A percentile compares a stretch with the other conserved stretches of the same genome.
phyloP scores from a whole-genome alignment of 2,329 filamentous ascomycete species.

The Xylaria sp. region DNA sequence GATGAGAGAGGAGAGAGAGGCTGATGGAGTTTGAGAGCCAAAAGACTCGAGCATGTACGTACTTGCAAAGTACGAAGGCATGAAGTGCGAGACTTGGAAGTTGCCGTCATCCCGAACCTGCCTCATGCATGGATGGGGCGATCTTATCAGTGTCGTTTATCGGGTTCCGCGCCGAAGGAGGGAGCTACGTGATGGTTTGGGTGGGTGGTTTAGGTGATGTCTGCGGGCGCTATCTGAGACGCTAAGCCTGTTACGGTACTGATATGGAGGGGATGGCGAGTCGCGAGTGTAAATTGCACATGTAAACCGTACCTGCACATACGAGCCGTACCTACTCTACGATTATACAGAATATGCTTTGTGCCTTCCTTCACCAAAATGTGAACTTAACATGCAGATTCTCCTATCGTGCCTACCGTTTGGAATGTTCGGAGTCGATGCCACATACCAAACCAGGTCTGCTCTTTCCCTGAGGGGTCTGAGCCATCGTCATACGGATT shows the following conservation, averaged over 20 bases:
- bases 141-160: slow-evolving; percentile 12
- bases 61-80: not conserved
- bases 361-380: not conserved
- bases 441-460: too few relatives aligned
- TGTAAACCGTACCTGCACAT: not conserved
- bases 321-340: not conserved
- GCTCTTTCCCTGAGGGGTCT: too few relatives aligned
- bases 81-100: not conserved
- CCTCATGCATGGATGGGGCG: slow-evolving; percentile 4
- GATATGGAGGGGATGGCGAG: not conserved
- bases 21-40: too few relatives aligned
- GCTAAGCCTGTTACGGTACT: slow-evolving; percentile 7
- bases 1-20: too few relatives aligned
- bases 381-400: too few relatives aligned
- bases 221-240: not conserved
- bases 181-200: not conserved
- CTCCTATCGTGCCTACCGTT: too few relatives aligned
- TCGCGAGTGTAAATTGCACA: not conserved
- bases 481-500: too few relatives aligned
- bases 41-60: too few relatives aligned
- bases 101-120: slow-evolving; percentile 14
- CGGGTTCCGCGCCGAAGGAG: not conserved
- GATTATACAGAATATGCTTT: not conserved
- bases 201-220: not conserved
- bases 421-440: too few relatives aligned